phyloP scores from a whole-genome alignment of 1,284 basidiomycete genomes.

The Sporisorium graminicola region DNA sequence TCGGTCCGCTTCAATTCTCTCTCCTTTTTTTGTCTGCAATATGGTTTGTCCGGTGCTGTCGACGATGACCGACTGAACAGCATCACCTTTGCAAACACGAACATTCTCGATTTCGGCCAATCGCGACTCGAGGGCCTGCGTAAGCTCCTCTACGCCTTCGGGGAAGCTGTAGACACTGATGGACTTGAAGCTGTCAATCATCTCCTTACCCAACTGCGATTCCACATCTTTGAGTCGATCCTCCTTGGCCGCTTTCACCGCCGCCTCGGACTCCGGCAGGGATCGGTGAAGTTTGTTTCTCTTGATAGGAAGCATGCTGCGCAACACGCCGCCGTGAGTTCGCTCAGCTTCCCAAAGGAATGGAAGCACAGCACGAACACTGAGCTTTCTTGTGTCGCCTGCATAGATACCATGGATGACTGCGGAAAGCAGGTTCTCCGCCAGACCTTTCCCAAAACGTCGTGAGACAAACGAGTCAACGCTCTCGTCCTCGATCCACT shows the following conservation, averaged over 20 bases:
- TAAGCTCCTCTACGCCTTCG: conserved; percentile 81
- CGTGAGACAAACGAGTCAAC: conserved; percentile 83
- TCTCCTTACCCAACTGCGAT: conserved; percentile 71
- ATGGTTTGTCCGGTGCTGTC: conserved; percentile 72
- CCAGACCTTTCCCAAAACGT: conserved; percentile 80
- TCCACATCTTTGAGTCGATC: conserved; percentile 54
- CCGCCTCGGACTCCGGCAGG: conserved; percentile 26
- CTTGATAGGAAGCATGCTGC: conserved; percentile 74
- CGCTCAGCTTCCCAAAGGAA: conserved; percentile 79
- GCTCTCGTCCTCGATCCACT: conserved; percentile 77
- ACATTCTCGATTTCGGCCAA: conserved; percentile 76
- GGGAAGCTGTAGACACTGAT: conserved; percentile 83
- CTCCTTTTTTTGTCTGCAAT: conserved; percentile 17
- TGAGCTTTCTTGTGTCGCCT: conserved; percentile 81
- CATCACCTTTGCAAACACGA: conserved; percentile 73
- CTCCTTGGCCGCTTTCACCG: conserved; percentile 28
- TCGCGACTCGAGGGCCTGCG: conserved; percentile 74
- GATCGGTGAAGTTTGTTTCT: conserved; percentile 47
- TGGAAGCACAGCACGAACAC: conserved; percentile 82
- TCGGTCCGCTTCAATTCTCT: conserved; percentile 40
- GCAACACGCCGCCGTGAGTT: conserved; percentile 78
- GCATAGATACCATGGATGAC: conserved; percentile 94
- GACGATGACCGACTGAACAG: conserved; percentile 71
- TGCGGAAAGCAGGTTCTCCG: conserved; percentile 82
- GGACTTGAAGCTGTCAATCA: conserved; percentile 74